Evolutionary conservation across 305 asterid species (phyloP), one percentile per base, ranked within the genome.

Genomic region (Ajuga reptans): DNA sequence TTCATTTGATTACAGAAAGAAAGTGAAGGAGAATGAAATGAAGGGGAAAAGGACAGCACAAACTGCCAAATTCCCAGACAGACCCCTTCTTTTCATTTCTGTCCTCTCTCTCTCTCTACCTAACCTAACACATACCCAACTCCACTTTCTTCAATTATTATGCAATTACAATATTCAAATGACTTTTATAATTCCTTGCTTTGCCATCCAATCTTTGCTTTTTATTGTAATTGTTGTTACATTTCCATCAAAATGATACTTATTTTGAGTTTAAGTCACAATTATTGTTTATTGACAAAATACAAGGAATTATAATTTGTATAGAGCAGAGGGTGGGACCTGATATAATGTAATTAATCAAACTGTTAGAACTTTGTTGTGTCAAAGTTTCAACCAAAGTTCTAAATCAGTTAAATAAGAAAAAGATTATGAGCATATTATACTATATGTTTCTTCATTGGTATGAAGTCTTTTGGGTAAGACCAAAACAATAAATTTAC

Each of bases 21-120:
- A n/a, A n/a, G n/a, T n/a, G 34, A 4, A 18, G 64, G 10, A 29
- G 62, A 57, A 50, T 66, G 62, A 66, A 46, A 47, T 61, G 57
- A 39, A 46, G 52, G 9, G 18, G 73, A 67, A 67, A 59, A 58
- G 37, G 74, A 74, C 69, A 51, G 33, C 9, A 72, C 2, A 63
- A 72, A 54, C 66, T 60, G 73, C 69, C 74, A 67, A 72, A 72
- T 54, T 0, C 24, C 36, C 65, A 67, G 1, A 42, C 57, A 34
- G 43, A 45, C 2, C 66, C 51, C 51, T 71, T 7, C 54, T 43
- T 61, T 60, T 58, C 51, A 16, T 34, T 15, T 31, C 15, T 11
- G 16, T 60, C 69, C n/a, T n/a, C n/a, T n/a, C n/a, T n/a, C n/a
- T n/a, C n/a, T n/a, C n/a, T n/a, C n/a, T n/a, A n/a, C n/a, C n/a